phyloP scores from a whole-genome alignment of 2,329 filamentous ascomycete genomes.

The Teratosphaeria pseudoeucalypti region DNA sequence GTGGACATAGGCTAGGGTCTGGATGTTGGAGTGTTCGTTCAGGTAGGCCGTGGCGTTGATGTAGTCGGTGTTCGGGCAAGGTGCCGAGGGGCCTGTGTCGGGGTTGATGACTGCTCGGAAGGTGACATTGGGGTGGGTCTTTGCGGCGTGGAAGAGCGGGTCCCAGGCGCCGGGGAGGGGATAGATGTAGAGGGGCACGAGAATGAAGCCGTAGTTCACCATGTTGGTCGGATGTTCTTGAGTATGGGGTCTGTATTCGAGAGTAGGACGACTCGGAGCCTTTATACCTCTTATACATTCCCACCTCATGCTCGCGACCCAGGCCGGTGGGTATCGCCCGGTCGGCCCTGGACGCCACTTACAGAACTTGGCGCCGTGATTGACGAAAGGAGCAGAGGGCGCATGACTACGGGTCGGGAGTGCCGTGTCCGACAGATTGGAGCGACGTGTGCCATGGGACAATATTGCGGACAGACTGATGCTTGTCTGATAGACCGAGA shows the following conservation, averaged over 20 bases:
- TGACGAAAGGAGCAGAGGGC: background rate
- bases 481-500: background rate
- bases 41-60: conserved; percentile 12
- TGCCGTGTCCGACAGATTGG: background rate
- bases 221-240: background rate
- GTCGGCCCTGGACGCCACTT: background rate
- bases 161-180: conserved; percentile 16
- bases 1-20: conserved; percentile 22
- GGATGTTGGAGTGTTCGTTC: conserved; percentile 17
- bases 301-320: background rate
- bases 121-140: conserved; percentile 14
- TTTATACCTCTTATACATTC: no score
- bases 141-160: conserved; percentile 14
- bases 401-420: no score
- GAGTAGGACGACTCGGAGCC: background rate
- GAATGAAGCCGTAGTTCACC: conserved; percentile 6
- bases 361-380: background rate
- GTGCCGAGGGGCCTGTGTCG: conserved; percentile 15
- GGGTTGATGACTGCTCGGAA: conserved; percentile 24
- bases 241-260: background rate
- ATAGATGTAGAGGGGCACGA: conserved; percentile 24
- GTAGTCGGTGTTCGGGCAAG: conserved; percentile 16
- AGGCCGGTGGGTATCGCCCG: background rate
- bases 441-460: background rate
- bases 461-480: background rate